Conservation (phyloP, 129 eudicot species). For the Artemisia argyi region DNA sequence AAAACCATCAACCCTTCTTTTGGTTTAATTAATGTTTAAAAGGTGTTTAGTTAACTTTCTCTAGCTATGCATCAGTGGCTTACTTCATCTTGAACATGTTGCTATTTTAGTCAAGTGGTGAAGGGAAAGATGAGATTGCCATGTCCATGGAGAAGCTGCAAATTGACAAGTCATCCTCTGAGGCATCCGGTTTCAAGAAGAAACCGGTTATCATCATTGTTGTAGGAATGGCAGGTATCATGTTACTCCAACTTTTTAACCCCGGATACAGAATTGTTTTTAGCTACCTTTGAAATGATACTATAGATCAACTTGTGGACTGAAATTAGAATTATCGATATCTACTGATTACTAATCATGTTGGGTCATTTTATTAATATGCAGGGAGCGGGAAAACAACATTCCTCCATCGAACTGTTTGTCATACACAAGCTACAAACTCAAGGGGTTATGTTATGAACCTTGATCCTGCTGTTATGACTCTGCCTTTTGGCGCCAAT, state of each 20-base stretch:
- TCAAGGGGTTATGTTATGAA: constrained; percentile 82
- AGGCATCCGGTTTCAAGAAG: constrained; percentile 53
- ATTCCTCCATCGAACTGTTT: constrained; percentile 73
- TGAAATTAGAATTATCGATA: not conserved
- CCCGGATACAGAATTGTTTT: too few species aligned
- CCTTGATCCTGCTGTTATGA: constrained; percentile 72
- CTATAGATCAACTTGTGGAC: not conserved
- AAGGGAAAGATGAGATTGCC: constrained; percentile 54
- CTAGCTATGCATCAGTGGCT: not conserved
- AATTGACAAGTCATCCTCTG: constrained; percentile 47
- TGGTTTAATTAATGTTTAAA: too few species aligned
- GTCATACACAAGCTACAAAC: constrained; percentile 70
- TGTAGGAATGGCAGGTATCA: constrained; percentile 88
- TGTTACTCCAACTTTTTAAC: not conserved
- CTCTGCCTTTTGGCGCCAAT: too few species aligned
- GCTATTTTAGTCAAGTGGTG: constrained; percentile 25
- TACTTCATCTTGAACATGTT: not conserved
- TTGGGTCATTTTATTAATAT: not conserved
- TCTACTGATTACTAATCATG: not conserved
- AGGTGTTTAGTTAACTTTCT: not conserved
- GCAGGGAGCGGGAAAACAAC: constrained; percentile 97
- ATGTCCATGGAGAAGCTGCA: constrained; percentile 68
- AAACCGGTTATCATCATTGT: constrained; percentile 75
- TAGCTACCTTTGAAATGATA: not conserved
- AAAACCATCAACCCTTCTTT: not conserved